Percentiles rank a stretch among this genome's conserved stretches.
Evolutionary conservation across 1,139 yeast species (phyloP).

Genomic region (Blastobotrys raffinosifermentans): DNA sequence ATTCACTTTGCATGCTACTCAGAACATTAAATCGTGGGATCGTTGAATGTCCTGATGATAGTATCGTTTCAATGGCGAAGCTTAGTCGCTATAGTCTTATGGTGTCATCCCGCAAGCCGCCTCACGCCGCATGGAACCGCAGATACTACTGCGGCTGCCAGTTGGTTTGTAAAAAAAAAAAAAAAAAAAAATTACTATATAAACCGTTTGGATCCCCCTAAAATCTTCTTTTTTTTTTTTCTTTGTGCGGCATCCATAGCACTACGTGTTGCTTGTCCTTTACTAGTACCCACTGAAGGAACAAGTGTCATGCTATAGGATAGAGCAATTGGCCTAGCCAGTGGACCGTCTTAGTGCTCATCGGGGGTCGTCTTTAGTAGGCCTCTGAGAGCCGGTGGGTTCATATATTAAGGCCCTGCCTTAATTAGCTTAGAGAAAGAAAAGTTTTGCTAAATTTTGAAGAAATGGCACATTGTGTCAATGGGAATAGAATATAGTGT

Average conservation of each 20-base stretch:
- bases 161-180: too few relatives aligned
- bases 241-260: slow-evolving; percentile 67
- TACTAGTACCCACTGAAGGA: slow-evolving; percentile 34
- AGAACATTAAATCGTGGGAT: not conserved
- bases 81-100: not conserved
- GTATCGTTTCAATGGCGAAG: not conserved
- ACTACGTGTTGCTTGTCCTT: slow-evolving; percentile 60
- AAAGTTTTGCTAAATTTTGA: too few relatives aligned
- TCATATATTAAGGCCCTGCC: too few relatives aligned
- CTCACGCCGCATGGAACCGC: too few relatives aligned
- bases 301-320: slow-evolving; percentile 64
- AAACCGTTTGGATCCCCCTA: slow-evolving; percentile 8
- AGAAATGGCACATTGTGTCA: not conserved
- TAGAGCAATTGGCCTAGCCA: slow-evolving; percentile 40
- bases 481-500: not conserved
- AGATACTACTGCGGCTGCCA: too few relatives aligned
- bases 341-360: slow-evolving; percentile 56
- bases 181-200: too few relatives aligned
- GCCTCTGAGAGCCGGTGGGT: slow-evolving; percentile 56
- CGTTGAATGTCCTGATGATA: not conserved
- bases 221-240: slow-evolving; percentile 26
- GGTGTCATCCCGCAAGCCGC: not conserved
- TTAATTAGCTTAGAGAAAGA: too few relatives aligned
- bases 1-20: not conserved
- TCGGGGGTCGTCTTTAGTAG: slow-evolving; percentile 33